phyloP scores from a whole-genome alignment of 352 stramenopile species.

The Phytophthora rubi region DNA sequence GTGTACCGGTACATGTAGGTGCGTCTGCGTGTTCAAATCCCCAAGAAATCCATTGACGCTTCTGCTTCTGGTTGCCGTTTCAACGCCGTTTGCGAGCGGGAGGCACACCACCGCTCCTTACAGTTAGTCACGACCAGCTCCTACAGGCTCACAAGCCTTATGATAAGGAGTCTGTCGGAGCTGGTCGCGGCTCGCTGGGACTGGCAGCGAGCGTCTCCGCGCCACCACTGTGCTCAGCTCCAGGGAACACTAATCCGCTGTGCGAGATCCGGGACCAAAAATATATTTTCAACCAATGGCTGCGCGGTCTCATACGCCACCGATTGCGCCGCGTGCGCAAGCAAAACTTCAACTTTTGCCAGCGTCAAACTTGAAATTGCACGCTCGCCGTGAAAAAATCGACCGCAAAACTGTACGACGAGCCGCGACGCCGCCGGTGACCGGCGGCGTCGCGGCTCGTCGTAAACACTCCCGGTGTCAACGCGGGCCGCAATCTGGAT shows the following conservation, averaged over 20 bases:
- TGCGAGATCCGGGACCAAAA: constrained; percentile 1
- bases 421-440: too few relatives aligned
- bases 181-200: too few relatives aligned
- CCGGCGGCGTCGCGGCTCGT: background rate
- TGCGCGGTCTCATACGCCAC: constrained; percentile 11
- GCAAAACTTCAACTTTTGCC: constrained; percentile 25
- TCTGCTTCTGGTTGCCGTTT: background rate
- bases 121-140: too few relatives aligned
- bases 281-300: constrained; percentile 19
- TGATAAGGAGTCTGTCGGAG: too few relatives aligned
- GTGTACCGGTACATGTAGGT: background rate
- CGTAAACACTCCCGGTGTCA: background rate
- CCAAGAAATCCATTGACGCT: constrained; percentile 9
- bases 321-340: constrained; percentile 21
- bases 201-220: too few relatives aligned
- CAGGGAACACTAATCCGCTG: too few relatives aligned
- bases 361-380: constrained; percentile 22
- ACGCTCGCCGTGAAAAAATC: background rate
- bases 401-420: background rate
- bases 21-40: constrained; percentile 5
- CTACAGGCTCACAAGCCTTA: too few relatives aligned
- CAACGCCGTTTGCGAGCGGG: background rate
- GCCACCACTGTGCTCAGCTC: background rate
- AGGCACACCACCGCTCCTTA: background rate
- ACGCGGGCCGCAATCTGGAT: background rate